Conservation (phyloP, 177 flowering plant genomes). For the Vitis hybrid region DNA sequence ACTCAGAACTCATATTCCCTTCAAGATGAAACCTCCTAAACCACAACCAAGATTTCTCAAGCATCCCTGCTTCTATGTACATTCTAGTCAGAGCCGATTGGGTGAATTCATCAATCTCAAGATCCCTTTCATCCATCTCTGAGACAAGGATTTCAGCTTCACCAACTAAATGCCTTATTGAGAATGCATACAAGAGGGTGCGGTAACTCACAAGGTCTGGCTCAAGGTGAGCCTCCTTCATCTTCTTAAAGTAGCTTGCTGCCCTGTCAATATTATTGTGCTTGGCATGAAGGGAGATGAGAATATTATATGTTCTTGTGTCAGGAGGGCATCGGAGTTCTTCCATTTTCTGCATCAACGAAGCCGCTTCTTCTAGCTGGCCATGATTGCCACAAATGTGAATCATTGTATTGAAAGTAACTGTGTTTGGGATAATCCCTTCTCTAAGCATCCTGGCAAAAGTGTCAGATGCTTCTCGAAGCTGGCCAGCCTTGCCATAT, state of each 20-base stretch:
- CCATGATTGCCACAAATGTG: constrained; percentile 88
- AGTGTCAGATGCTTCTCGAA: constrained; percentile 68
- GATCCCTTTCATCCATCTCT: constrained; percentile 72
- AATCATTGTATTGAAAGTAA: constrained; percentile 95
- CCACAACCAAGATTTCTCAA: constrained; percentile 83
- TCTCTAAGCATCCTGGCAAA: constrained; percentile 66
- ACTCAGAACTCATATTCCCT: constrained; percentile 77
- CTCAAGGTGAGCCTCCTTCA: constrained; percentile 65
- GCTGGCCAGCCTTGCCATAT: constrained; percentile 84
- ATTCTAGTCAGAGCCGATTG: constrained; percentile 87
- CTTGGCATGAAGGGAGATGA: constrained; percentile 74
- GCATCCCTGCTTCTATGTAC: constrained; percentile 80
- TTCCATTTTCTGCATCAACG: constrained; percentile 78
- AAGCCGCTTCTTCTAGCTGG: constrained; percentile 58
- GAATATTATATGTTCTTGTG: constrained; percentile 88
- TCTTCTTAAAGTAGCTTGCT: constrained; percentile 50
- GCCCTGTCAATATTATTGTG: constrained; percentile 62
- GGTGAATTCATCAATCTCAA: constrained; percentile 83
- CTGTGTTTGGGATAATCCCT: constrained; percentile 70
- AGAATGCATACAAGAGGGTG: constrained; percentile 83
- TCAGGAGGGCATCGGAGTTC: constrained; percentile 71
- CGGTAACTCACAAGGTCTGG: constrained; percentile 89
- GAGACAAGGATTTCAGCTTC: constrained; percentile 71
- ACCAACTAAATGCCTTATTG: constrained; percentile 74
- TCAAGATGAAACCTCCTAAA: constrained; percentile 68